These are phyloP conservation scores for Mycosphaerella arachidis DNA, from an alignment of 2,329 filamentous ascomycete species.

Conservation along the genomic window DNA sequence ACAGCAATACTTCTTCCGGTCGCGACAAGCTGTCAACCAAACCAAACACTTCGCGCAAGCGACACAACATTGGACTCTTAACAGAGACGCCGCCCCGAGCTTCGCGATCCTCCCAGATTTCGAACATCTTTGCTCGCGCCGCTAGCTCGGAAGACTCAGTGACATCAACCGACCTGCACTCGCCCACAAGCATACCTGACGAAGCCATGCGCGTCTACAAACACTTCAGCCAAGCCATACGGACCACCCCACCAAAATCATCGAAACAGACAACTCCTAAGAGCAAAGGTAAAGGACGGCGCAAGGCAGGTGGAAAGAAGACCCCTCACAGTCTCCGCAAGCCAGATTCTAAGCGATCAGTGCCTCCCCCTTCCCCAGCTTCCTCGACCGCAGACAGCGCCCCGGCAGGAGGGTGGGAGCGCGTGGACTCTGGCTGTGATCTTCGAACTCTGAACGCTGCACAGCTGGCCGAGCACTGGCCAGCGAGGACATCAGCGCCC, in stretches of 20 bases:
- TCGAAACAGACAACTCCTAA: background rate
- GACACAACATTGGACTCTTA: background rate
- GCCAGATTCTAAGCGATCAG: background rate
- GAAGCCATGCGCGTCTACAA: conserved; percentile 4
- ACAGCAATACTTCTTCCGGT: background rate
- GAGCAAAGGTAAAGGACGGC: background rate
- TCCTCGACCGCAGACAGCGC: background rate
- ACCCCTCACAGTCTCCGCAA: background rate
- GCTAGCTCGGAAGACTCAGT: background rate
- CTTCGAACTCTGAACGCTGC: background rate
- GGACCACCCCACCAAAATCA: background rate
- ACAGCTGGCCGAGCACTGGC: background rate
- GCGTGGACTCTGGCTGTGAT: background rate
- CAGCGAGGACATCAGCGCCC: background rate
- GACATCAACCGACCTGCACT: background rate
- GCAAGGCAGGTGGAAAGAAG: background rate
- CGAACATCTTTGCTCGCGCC: background rate
- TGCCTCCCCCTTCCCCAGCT: background rate
- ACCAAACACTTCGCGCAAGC: conserved; percentile 3
- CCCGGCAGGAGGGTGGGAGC: background rate
- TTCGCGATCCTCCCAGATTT: conserved; percentile 9
- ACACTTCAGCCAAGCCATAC: conserved; percentile 4
- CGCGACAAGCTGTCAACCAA: background rate
- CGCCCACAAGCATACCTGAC: background rate
- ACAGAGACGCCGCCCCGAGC: conserved; percentile 14